Evolutionary conservation across 768 basidiomycete species (phyloP), one percentile per base, ranked within the genome.

Genomic region (Psilocybe azurescens): DNA sequence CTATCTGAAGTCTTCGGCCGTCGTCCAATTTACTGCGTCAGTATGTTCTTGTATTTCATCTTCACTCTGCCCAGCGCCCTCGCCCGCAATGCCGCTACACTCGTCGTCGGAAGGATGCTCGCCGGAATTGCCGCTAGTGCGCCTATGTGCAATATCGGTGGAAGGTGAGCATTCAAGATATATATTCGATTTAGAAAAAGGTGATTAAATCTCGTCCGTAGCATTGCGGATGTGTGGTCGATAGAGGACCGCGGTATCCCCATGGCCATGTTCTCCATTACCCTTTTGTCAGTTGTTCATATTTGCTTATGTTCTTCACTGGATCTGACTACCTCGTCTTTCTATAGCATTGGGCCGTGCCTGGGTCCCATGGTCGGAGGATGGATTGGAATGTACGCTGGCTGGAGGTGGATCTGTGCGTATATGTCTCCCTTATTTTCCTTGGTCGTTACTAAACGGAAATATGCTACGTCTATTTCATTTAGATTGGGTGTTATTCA

Each of bases 331-430:
- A 48, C 28, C 30, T 55, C 6, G 18, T n/a, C 18, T 10, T 47
- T 41, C 29, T 57, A 8, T 49, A 77, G 78, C 67, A 72, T 82
- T 11, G 83, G 81, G 9, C 83, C 82, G 0, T 79, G 78, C 32
- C 24, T 83, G 32, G 84, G 84, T 1, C 85, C 85, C 0, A 74
- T 87, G 66, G 66, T 84, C 32, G 83, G 82, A 38, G 79, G 81
- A 2, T 80, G 76, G 70, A 83, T 83, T 56, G 78, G 80, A 4
- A 72, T 79, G 65, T 63, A 69, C n/a, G 74, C 74, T n/a, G 82
- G 81, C 0, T 81, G 79, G 79, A 67, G 79, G 50, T 81, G 78
- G 78, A 75, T 83, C 29, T 85, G 79, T 77, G 61, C 46, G 72
- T 68, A 7, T 28, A 10, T 51, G 13, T 50, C n/a, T 44, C 9